Conservation (phyloP, 83 land plant species). For the Larix sibirica region DNA sequence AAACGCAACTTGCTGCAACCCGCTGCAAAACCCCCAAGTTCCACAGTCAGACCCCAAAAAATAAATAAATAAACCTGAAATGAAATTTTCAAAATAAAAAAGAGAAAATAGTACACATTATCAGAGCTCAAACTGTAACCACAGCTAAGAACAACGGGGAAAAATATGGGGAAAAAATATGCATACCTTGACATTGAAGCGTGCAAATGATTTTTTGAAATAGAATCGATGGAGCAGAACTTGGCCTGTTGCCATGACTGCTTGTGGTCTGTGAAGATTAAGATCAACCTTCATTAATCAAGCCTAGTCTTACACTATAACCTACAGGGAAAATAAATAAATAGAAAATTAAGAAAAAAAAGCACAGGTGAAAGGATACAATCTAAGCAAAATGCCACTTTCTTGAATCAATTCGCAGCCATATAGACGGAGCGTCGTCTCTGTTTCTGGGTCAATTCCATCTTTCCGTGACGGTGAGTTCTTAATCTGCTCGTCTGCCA, state of each 20-base stretch:
- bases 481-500: constrained; percentile 74
- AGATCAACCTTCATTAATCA: too few species aligned
- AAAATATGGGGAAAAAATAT: not conserved
- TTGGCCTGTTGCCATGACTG: constrained; percentile 96
- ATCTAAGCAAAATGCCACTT: constrained; percentile 77
- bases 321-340: too few species aligned
- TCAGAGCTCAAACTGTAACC: too few species aligned
- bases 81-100: not conserved
- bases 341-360: too few species aligned
- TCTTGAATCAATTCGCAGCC: constrained; percentile 96
- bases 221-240: constrained; percentile 93
- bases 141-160: not conserved
- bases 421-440: constrained; percentile 72
- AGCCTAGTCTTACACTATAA: too few species aligned
- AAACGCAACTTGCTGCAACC: constrained; percentile 88
- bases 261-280: constrained; percentile 70
- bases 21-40: constrained; percentile 45
- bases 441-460: constrained; percentile 80
- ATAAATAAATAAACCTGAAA: constrained; percentile 1
- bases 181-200: constrained; percentile 89
- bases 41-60: not conserved
- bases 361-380: constrained; percentile 25
- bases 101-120: too few species aligned
- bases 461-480: constrained; percentile 87
- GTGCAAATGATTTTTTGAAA: constrained; percentile 95